These are phyloP conservation scores for Aspergillus udagawae DNA, from an alignment of 2,329 filamentous ascomycete species.

Conservation along the genomic window DNA sequence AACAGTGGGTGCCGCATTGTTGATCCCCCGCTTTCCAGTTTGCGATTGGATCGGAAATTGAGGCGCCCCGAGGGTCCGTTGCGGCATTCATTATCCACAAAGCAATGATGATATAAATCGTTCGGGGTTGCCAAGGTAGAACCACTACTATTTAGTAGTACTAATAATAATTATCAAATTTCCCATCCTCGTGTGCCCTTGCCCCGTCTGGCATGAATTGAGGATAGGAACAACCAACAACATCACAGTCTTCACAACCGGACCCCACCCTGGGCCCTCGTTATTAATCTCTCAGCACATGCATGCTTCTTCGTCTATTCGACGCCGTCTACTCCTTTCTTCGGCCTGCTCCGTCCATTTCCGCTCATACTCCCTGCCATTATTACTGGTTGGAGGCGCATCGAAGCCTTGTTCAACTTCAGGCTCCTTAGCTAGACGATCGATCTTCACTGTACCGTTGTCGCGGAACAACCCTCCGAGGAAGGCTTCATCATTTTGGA, in stretches of 20 bases:
- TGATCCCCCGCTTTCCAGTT: constrained; percentile 28
- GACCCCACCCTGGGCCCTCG: not conserved
- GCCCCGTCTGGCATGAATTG: not conserved
- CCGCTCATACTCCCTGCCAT: constrained; percentile 8
- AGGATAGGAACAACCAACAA: not conserved
- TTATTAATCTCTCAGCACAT: constrained; percentile 26
- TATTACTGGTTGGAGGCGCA: constrained; percentile 14
- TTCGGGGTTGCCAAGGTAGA: not conserved
- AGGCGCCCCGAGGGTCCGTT: not conserved
- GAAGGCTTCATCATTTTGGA: constrained; percentile 37
- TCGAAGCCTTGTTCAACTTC: constrained; percentile 19
- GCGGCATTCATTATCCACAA: not conserved
- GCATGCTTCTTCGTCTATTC: constrained; percentile 27
- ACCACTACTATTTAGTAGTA: not conserved
- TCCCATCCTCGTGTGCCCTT: not conserved
- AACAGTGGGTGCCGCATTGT: constrained; percentile 2
- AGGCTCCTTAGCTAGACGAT: constrained; percentile 19
- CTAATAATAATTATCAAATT: not conserved
- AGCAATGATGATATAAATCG: not conserved
- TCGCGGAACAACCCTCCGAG: constrained; percentile 22
- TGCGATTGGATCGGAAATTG: not conserved
- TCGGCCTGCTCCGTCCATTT: constrained; percentile 25
- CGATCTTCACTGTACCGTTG: constrained; percentile 23
- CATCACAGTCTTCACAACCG: not conserved
- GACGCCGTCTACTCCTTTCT: constrained; percentile 29